These are phyloP conservation scores for Flaveria floridana DNA, from an alignment of 140 eudicot species.

Conservation along the genomic window DNA sequence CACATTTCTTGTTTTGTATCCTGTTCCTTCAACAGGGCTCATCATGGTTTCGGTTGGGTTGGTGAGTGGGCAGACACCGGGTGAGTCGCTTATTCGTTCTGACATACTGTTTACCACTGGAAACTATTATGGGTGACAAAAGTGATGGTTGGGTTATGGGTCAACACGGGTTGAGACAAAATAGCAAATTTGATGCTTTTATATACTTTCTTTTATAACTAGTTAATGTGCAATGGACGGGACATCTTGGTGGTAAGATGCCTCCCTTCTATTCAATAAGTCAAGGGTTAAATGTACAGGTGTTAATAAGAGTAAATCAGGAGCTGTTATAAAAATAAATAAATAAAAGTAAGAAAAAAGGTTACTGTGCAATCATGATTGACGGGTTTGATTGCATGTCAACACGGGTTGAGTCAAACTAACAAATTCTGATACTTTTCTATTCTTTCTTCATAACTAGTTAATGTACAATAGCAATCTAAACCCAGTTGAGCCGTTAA, in stretches of 20 bases:
- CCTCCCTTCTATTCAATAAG: too few relatives aligned
- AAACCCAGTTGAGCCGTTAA: neutral
- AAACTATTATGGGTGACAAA: neutral
- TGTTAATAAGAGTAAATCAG: too few relatives aligned
- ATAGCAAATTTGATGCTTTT: neutral
- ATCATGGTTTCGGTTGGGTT: constrained; percentile 97
- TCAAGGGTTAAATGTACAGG: too few relatives aligned
- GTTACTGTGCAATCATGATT: neutral
- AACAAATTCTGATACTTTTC: neutral
- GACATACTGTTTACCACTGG: neutral
- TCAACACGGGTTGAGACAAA: neutral
- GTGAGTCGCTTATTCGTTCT: constrained; percentile 39
- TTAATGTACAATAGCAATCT: neutral
- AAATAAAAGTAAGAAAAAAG: too few relatives aligned
- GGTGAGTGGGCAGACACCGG: constrained; percentile 93
- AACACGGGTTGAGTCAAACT: neutral
- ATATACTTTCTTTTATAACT: neutral
- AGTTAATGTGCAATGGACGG: neutral
- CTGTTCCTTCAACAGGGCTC: constrained; percentile 49
- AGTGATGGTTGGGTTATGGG: neutral
- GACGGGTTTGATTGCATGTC: neutral
- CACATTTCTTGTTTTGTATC: neutral
- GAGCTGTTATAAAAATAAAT: too few relatives aligned
- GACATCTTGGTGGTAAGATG: too few relatives aligned
- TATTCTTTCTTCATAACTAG: neutral